Percentiles rank a stretch among this genome's conserved stretches.
phyloP scores from a whole-genome alignment of 441 rosid genomes.

The Erysimum pusillum region DNA sequence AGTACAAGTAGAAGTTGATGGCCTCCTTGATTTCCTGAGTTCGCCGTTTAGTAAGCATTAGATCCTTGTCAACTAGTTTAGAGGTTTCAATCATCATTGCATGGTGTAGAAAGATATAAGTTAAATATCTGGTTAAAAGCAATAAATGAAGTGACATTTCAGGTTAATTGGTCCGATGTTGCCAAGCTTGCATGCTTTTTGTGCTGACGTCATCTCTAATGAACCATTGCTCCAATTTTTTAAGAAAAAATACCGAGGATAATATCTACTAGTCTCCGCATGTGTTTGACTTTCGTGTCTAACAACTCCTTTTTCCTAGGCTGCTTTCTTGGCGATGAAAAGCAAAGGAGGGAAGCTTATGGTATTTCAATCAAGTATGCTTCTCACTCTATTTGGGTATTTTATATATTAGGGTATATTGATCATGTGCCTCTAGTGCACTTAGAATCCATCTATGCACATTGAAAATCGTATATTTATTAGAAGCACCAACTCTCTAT shows the following conservation, averaged over 20 bases:
- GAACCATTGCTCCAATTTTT: not conserved
- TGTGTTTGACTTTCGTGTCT: slow-evolving; percentile 9
- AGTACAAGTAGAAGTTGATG: slow-evolving; percentile 32
- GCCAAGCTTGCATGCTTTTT: slow-evolving; percentile 18
- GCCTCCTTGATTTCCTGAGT: slow-evolving; percentile 17
- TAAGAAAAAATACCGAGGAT: slow-evolving; percentile 18
- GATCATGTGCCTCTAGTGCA: slow-evolving; percentile 30
- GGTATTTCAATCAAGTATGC: slow-evolving; percentile 94
- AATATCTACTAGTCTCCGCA: slow-evolving; percentile 22
- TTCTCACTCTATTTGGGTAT: slow-evolving; percentile 6
- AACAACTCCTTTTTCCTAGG: slow-evolving; percentile 56
- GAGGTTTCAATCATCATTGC: slow-evolving; percentile 15
- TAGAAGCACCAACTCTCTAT: slow-evolving; percentile 9
- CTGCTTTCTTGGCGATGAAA: slow-evolving; percentile 93
- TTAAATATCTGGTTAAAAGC: slow-evolving; percentile 5
- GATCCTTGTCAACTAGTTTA: slow-evolving; percentile 24
- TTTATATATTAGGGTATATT: slow-evolving; percentile 21
- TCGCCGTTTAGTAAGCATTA: slow-evolving; percentile 26
- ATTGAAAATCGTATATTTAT: slow-evolving; percentile 19
- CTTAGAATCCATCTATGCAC: slow-evolving; percentile 23
- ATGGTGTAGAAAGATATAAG: not conserved
- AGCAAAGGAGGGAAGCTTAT: slow-evolving; percentile 92
- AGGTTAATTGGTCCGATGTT: slow-evolving; percentile 18
- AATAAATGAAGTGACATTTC: slow-evolving; percentile 23
- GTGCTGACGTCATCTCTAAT: slow-evolving; percentile 23